phyloP scores from a whole-genome alignment of 768 basidiomycete genomes.

The Suillus bovinus region DNA sequence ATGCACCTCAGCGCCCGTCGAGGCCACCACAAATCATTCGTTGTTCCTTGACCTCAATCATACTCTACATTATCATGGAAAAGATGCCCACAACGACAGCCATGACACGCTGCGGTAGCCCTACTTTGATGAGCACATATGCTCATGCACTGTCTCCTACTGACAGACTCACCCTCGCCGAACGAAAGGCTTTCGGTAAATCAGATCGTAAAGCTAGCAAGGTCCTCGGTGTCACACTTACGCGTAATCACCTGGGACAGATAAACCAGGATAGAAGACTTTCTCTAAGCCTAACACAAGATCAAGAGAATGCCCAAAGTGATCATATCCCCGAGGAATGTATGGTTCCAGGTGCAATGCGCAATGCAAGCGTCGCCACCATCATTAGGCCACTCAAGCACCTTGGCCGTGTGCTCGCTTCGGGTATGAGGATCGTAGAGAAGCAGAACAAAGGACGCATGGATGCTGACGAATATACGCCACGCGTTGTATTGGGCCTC shows the following conservation, averaged over 20 bases:
- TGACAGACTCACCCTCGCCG: slow-evolving; percentile 10
- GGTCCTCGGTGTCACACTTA: slow-evolving; percentile 19
- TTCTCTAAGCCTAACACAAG: background rate
- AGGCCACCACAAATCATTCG: background rate
- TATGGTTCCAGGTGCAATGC: slow-evolving; percentile 12
- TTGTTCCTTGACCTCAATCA: background rate
- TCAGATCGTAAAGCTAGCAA: slow-evolving; percentile 17
- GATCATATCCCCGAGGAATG: background rate
- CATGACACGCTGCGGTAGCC: background rate
- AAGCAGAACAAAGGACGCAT: slow-evolving; percentile 6
- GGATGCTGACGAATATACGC: background rate
- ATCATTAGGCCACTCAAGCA: slow-evolving; percentile 12
- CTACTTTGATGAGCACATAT: background rate
- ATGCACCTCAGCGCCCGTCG: background rate
- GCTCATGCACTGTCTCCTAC: slow-evolving; percentile 5
- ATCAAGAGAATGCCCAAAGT: background rate
- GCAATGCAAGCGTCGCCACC: slow-evolving; percentile 10
- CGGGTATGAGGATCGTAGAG: slow-evolving; percentile 2
- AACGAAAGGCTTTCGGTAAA: slow-evolving; percentile 12
- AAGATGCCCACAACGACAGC: background rate
- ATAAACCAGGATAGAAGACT: background rate
- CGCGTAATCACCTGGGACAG: slow-evolving; percentile 13
- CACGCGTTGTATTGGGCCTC: slow-evolving; percentile 2
- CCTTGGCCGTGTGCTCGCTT: slow-evolving; percentile 1
- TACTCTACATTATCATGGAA: background rate